Conservation (phyloP, 1,139 yeast genomes). For the Magnusiomyces paraingens region DNA sequence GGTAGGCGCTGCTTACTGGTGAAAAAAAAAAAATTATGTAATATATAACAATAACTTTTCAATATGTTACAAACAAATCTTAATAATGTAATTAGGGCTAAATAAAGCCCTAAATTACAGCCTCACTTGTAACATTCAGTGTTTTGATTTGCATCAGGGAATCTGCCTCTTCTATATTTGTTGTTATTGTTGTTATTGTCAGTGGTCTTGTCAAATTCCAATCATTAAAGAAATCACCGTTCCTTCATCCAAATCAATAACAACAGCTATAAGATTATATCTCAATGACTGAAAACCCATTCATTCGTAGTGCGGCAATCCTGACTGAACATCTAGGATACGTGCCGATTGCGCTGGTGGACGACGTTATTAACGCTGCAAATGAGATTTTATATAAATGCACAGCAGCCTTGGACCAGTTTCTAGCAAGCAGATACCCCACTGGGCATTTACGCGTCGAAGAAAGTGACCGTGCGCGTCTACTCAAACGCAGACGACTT, state of each 20-base stretch:
- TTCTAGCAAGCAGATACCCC: constrained; percentile 35
- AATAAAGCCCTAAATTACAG: too few species aligned
- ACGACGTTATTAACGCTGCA: constrained; percentile 84
- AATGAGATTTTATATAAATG: constrained; percentile 81
- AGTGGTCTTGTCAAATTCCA: too few species aligned
- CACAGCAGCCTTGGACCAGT: constrained; percentile 70
- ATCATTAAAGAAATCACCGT: not conserved
- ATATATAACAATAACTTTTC: too few species aligned
- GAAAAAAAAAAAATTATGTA: too few species aligned
- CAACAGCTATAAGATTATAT: not conserved
- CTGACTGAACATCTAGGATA: constrained; percentile 83
- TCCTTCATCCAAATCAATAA: too few species aligned
- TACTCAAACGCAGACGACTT: constrained; percentile 16
- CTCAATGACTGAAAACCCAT: not conserved
- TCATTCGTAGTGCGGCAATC: constrained; percentile 39
- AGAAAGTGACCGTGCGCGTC: constrained; percentile 26
- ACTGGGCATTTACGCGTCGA: constrained; percentile 20
- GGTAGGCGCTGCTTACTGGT: too few species aligned
- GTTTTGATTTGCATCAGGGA: too few species aligned
- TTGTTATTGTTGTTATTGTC: too few species aligned
- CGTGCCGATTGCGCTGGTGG: constrained; percentile 80
- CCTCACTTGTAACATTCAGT: too few species aligned
- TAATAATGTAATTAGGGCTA: too few species aligned
- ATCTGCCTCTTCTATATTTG: too few species aligned
- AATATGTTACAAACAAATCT: too few species aligned